Evolutionary conservation across 2,329 filamentous ascomycete genomes (phyloP), one percentile per base, ranked within the genome.

Genomic region (Phialocephala subalpina): DNA sequence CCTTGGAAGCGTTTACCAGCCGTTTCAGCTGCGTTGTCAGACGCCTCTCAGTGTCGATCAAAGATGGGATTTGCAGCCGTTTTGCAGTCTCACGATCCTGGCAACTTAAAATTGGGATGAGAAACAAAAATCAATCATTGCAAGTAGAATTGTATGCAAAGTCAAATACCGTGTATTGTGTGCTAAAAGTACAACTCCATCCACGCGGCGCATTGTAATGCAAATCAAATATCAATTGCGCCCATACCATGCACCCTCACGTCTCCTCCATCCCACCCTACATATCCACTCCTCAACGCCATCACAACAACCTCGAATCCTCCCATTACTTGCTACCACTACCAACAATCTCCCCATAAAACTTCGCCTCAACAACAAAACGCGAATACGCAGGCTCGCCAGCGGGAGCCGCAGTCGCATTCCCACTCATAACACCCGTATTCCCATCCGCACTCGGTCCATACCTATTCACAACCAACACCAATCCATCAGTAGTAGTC

Each of bases 261-360:
- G 7, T 38, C 35, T 20, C 5, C 40, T 5, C 40, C 8, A 45
- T 45, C 8, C 40, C 8, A 45, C 5, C 11, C 40, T 45, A 12
- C 40, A 45, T 20, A 7, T 45, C 8, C 40, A 45, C 8, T 9
- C 49, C 14, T 12, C 27, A 22, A 45, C 9, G 9, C 9, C 47
- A 52, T 52, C 47, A 52, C 47, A 27, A 27, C 20, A 20, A 3
- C 47, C 4, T 3, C 40, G 5, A 45, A 1, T 2, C 42, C 8
- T n/a, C 14, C 16, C 20, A 4, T 3, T n/a, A n/a, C 18, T 20
- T n/a, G 7, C 20, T 45, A 2, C n/a, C 18, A 9, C 53, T 20
- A 57, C 29, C 16, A 35, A 38, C 35, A 47, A 59, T 45, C 14
- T 59, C 57, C 36, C 57, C 57, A 59, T 45, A 59, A 59, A 59